Conservation (phyloP, 345 rosid genomes). For the Pistacia integerrima region DNA sequence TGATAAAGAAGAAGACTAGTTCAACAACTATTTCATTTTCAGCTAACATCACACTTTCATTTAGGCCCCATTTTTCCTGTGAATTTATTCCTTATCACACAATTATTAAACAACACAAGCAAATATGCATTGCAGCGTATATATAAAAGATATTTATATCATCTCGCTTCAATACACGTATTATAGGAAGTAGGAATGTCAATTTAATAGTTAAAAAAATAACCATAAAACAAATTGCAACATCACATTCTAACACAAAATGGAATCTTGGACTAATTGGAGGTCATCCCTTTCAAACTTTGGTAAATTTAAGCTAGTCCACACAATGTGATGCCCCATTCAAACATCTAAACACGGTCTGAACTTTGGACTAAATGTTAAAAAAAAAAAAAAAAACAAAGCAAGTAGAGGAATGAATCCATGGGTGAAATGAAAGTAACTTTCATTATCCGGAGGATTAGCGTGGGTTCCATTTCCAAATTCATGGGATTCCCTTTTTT, state of each 20-base stretch:
- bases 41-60: neutral
- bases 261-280: neutral
- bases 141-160: too few species aligned
- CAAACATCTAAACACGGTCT: neutral
- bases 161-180: too few species aligned
- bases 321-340: neutral
- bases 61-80: neutral
- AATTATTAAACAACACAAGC: neutral
- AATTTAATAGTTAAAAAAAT: neutral
- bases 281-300: neutral
- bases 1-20: neutral
- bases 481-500: neutral
- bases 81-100: neutral
- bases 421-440: neutral
- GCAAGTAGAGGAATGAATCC: neutral
- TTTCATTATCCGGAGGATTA: neutral
- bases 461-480: neutral
- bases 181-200: too few species aligned
- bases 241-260: slow-evolving; percentile 7
- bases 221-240: neutral
- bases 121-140: too few species aligned
- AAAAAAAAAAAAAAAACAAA: neutral
- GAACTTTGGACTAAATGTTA: neutral
- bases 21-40: neutral
- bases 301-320: neutral